phyloP scores from a whole-genome alignment of 257 asterid species.

The Rauvolfia tetraphylla region DNA sequence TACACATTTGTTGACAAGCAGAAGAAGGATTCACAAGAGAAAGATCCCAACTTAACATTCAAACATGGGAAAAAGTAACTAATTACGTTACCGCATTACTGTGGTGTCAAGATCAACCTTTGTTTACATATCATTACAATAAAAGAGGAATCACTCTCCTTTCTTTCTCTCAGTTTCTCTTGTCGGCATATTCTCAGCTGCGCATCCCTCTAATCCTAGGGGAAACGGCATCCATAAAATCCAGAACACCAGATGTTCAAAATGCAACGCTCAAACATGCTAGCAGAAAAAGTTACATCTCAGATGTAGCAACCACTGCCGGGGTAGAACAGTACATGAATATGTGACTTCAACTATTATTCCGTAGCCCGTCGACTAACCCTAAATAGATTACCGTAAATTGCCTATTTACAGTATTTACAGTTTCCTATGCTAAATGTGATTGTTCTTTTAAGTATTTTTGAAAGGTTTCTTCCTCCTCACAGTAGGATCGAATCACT shows the following conservation, averaged over 20 bases:
- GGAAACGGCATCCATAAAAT: not conserved
- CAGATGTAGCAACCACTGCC: not conserved
- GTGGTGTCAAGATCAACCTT: not conserved
- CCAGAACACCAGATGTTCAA: not conserved
- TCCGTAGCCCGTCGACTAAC: not conserved
- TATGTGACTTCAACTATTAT: not conserved
- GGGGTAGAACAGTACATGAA: not conserved
- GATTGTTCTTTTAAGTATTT: slow-evolving; percentile 48
- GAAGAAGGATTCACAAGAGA: no score
- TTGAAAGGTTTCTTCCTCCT: slow-evolving; percentile 53
- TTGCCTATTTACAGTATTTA: not conserved
- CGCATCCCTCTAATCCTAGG: no score
- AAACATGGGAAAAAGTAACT: not conserved
- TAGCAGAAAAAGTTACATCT: no score
- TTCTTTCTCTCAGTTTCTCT: not conserved
- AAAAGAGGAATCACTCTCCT: not conserved
- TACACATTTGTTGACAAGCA: no score
- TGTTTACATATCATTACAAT: not conserved
- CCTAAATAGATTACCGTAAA: not conserved
- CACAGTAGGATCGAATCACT: slow-evolving; percentile 46
- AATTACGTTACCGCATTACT: no score
- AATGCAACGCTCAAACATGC: no score
- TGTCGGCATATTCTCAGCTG: not conserved
- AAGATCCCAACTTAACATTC: not conserved
- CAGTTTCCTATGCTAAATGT: slow-evolving; percentile 23